Base-by-base conservation (phyloP, 306 rosid species). In the Sicyos edulis region DNA sequence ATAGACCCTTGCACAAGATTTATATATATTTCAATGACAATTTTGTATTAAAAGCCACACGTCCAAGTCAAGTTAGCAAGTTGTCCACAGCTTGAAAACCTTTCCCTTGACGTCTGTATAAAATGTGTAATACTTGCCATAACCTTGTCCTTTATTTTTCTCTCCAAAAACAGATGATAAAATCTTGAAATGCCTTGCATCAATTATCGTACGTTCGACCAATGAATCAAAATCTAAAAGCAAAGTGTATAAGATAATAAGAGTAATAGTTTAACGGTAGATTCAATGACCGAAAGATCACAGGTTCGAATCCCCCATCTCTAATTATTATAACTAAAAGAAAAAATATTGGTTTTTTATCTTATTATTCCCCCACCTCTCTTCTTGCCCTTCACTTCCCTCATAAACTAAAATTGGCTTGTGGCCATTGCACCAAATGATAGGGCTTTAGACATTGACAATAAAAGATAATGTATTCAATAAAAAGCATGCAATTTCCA, bases 361-460 rank as follows among this genome's bases (percentile, higher is more conserved):
- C n/a, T n/a, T n/a, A n/a, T n/a, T n/a, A n/a, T n/a, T n/a, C 29
- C 29, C 29, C 29, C 29, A 26, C 29, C 29, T 26, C 29, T 26
- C 29, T 26, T 26, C 29, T 26, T 26, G 29, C 29, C 29, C 29
- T 26, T 26, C 29, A 26, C 70, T 64, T 64, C 70, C 42, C 70
- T 64, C 70, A 17, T 8, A 34, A 64, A 64, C 70, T 11, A 64
- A 64, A 42, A n/a, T n/a, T 62, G 52, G 70, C 70, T 51, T 64
- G 32, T 64, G 68, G 26, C 24, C 40, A n/a, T 64, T 37, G 1
- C 4, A 17, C 10, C 32, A 42, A 64, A 64, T 64, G 29, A 64
- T 37, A 64, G n/a, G 1, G 10, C 16, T 64, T 64, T 4, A 2
- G 16, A 64, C 26, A 40, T 10, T 34, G 8, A 37, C 22, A 16